These are phyloP conservation scores for Starmerella floricola DNA, from an alignment of 805 yeast genomes.

Conservation along the genomic window DNA sequence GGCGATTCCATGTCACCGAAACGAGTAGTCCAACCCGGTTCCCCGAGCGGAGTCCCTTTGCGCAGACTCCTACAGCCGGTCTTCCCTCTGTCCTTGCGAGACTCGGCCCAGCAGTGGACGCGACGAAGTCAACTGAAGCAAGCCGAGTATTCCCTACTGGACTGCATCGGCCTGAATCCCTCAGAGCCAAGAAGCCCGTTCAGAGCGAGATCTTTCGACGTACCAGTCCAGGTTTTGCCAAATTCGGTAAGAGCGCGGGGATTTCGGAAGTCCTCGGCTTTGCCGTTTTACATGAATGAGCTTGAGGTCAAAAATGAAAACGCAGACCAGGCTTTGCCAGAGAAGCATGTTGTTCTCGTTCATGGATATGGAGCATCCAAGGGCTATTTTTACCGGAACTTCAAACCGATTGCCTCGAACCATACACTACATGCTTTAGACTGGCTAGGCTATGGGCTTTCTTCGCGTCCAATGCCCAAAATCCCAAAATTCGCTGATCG, in stretches of 20 bases:
- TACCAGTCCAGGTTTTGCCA: conserved; percentile 24
- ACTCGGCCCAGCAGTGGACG: conserved; percentile 37
- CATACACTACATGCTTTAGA: conserved; percentile 83
- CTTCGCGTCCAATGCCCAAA: conserved; percentile 39
- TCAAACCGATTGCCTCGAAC: conserved; percentile 36
- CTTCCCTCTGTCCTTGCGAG: conserved; percentile 30
- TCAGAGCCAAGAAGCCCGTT: conserved; percentile 14
- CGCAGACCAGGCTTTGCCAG: conserved; percentile 3
- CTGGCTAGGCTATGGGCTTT: conserved; percentile 79
- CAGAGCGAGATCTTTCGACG: conserved; percentile 28
- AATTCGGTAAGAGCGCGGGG: neutral
- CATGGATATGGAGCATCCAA: conserved; percentile 94
- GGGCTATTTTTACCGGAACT: conserved; percentile 66
- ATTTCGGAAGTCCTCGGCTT: neutral
- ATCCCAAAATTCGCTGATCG: conserved; percentile 41
- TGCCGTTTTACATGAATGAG: conserved; percentile 51
- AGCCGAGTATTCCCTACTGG: conserved; percentile 42
- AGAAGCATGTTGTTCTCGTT: conserved; percentile 54
- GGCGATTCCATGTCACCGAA: neutral
- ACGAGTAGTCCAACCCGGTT: conserved; percentile 23
- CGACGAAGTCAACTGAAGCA: conserved; percentile 27
- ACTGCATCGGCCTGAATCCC: conserved; percentile 41
- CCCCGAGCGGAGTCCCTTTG: conserved; percentile 30
- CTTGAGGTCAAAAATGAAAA: conserved; percentile 37
- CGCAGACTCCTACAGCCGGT: conserved; percentile 22